Evolutionary conservation across 768 basidiomycete genomes (phyloP).

Genomic region (Hypsizygus marmoreus): DNA sequence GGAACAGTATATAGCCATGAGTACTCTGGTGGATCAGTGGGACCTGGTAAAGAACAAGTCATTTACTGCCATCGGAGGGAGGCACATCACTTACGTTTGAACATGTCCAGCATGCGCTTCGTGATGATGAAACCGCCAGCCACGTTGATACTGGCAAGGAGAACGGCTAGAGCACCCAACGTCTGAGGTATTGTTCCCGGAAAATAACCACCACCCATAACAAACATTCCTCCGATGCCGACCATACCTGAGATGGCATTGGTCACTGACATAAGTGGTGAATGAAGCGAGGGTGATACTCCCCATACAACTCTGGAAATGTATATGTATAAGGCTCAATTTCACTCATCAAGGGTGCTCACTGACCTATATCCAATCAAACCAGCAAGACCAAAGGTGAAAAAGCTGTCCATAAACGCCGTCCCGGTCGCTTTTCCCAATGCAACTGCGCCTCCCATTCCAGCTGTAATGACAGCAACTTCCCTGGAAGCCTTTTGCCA

Average conservation of each 20-base stretch:
- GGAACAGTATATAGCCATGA: constrained; percentile 82
- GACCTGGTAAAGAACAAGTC: constrained; percentile 45
- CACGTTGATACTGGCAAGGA: constrained; percentile 86
- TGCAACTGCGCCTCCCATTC: constrained; percentile 72
- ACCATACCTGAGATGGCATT: constrained; percentile 81
- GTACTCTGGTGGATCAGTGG: constrained; percentile 87
- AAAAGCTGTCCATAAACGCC: constrained; percentile 87
- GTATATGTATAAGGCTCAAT: constrained; percentile 1
- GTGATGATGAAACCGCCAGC: constrained; percentile 89
- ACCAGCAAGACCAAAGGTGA: constrained; percentile 85
- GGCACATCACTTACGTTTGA: constrained; percentile 59
- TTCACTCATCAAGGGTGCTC: neutral
- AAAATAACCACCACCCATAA: constrained; percentile 88
- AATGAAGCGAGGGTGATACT: constrained; percentile 85
- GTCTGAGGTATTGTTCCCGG: constrained; percentile 81
- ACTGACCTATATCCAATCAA: constrained; percentile 69
- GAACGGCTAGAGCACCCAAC: constrained; percentile 81
- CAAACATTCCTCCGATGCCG: constrained; percentile 70
- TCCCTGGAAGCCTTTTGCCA: constrained; percentile 83
- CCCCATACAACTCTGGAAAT: constrained; percentile 78
- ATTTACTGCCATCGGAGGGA: neutral
- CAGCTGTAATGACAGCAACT: constrained; percentile 71
- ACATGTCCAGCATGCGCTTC: constrained; percentile 93
- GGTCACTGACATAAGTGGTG: constrained; percentile 89
- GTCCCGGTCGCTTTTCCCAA: constrained; percentile 80